phyloP scores from a whole-genome alignment of 176 grass and related monocot species.

The Avena eriantha region DNA sequence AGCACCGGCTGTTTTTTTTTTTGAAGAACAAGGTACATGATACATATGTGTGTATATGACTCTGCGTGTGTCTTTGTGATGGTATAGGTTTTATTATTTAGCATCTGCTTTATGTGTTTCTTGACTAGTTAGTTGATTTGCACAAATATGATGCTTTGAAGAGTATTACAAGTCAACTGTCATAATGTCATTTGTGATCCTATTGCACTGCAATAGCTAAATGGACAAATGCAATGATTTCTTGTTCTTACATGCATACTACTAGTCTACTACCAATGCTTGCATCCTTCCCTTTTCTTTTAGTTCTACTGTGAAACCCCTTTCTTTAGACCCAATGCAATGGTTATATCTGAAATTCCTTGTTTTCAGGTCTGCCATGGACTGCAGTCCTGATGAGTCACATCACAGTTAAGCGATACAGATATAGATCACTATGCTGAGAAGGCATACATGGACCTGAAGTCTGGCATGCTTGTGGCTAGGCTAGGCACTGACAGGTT shows the following conservation, averaged over 20 bases:
- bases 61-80: background rate
- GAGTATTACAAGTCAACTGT: background rate
- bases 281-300: background rate
- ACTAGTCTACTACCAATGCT: background rate
- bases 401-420: slow-evolving; percentile 54
- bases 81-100: background rate
- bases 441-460: background rate
- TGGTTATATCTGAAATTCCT: background rate
- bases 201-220: background rate
- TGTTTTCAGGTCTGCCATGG: slow-evolving; percentile 44
- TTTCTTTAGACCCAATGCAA: background rate
- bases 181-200: background rate
- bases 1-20: background rate
- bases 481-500: too few species aligned
- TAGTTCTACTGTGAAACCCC: background rate
- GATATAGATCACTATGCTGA: slow-evolving; percentile 51
- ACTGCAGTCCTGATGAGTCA: slow-evolving; percentile 45
- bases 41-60: background rate
- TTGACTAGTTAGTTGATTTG: background rate
- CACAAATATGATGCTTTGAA: background rate
- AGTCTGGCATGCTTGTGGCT: too few species aligned
- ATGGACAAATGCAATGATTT: background rate
- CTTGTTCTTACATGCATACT: background rate
- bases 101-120: background rate
- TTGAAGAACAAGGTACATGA: background rate